phyloP scores from a whole-genome alignment of 129 eudicot genomes.

The Erigeron canadensis region DNA sequence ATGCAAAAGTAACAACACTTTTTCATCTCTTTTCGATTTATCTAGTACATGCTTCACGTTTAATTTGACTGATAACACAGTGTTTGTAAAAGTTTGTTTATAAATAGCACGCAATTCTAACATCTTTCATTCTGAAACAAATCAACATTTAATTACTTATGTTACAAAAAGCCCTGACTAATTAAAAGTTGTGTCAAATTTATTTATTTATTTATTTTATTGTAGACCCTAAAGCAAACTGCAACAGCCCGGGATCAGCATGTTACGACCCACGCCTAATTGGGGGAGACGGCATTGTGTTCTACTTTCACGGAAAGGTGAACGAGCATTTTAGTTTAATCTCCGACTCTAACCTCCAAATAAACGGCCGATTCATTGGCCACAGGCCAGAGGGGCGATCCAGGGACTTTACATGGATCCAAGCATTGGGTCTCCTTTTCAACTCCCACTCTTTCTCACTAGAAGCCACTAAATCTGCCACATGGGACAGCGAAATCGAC shows the following conservation, averaged over 20 bases:
- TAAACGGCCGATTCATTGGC: constrained; percentile 76
- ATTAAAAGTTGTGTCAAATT: not conserved
- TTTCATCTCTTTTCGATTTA: not conserved
- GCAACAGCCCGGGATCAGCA: constrained; percentile 63
- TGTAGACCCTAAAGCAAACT: constrained; percentile 51
- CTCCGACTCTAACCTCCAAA: constrained; percentile 67
- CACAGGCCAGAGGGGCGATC: constrained; percentile 56
- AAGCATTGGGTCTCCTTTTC: constrained; percentile 63
- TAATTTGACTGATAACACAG: too few species aligned
- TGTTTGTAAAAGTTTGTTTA: not conserved
- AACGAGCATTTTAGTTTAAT: constrained; percentile 67
- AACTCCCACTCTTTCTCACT: constrained; percentile 52
- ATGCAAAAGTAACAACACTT: constrained; percentile 24
- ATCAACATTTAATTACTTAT: not conserved
- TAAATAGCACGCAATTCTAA: too few species aligned
- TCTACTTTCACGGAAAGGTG: constrained; percentile 72
- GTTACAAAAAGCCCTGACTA: not conserved
- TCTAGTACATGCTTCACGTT: not conserved
- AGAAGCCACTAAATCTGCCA: constrained; percentile 55
- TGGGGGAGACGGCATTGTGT: constrained; percentile 68
- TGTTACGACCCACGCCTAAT: constrained; percentile 76
- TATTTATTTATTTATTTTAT: not conserved
- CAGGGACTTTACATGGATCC: constrained; percentile 82
- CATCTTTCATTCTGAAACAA: not conserved
- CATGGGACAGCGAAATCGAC: constrained; percentile 48